Percentiles rank a stretch among this genome's conserved stretches.
phyloP scores from a whole-genome alignment of 805 yeast genomes.

The Kodamaea nitidulidarum region DNA sequence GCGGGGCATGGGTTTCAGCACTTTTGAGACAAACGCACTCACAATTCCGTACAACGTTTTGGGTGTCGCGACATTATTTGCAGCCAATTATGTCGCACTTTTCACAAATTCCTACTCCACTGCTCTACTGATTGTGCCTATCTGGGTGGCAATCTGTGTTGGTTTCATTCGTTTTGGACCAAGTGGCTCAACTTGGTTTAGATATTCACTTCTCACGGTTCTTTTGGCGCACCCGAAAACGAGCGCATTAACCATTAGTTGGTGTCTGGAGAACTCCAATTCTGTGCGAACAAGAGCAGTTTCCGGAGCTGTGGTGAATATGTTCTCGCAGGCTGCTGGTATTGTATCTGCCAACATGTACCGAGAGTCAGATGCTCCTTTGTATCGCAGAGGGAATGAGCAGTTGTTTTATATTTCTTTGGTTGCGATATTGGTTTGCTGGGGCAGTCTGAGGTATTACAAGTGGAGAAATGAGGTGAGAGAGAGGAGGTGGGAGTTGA shows the following conservation, averaged over 20 bases:
- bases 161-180: constrained; percentile 39
- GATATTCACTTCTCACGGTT: constrained; percentile 35
- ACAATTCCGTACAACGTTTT: constrained; percentile 46
- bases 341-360: constrained; percentile 57
- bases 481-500: constrained; percentile 46
- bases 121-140: constrained; percentile 17
- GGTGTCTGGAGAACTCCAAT: constrained; percentile 62
- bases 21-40: constrained; percentile 49
- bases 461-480: constrained; percentile 40
- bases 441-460: constrained; percentile 36
- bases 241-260: constrained; percentile 54
- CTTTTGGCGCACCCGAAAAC: constrained; percentile 44
- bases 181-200: constrained; percentile 39
- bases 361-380: constrained; percentile 53
- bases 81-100: constrained; percentile 21
- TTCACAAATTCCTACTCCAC: constrained; percentile 22
- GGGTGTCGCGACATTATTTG: constrained; percentile 18
- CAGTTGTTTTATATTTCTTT: constrained; percentile 35
- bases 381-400: constrained; percentile 55
- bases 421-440: constrained; percentile 26
- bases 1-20: constrained; percentile 43
- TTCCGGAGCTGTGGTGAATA: constrained; percentile 61
- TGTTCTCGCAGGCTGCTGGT: constrained; percentile 56
- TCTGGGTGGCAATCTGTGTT: constrained; percentile 27
- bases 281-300: constrained; percentile 63